These are phyloP conservation scores for Rubroboletus satanas DNA, from an alignment of 768 basidiomycete genomes.

Conservation along the genomic window DNA sequence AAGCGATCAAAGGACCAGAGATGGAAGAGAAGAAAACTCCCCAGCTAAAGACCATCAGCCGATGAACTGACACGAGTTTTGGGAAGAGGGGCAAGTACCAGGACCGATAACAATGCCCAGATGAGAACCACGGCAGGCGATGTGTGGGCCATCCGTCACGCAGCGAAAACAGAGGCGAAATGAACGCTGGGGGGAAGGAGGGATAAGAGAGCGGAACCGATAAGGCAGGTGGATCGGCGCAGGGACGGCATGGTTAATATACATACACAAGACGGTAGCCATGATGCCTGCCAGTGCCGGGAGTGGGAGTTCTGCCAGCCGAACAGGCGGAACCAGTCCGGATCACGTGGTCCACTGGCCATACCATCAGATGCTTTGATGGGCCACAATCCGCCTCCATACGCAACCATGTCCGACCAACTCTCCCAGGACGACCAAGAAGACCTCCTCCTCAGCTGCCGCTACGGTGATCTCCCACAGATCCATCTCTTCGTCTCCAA, in stretches of 20 bases:
- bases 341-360: background rate
- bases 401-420: background rate
- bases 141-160: slow-evolving; percentile 52
- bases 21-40: slow-evolving; percentile 63
- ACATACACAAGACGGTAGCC: background rate
- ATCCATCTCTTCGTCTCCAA: slow-evolving; percentile 59
- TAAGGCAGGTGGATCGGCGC: background rate
- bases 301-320: no score
- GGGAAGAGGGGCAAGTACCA: slow-evolving; percentile 35
- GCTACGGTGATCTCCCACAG: slow-evolving; percentile 87
- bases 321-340: no score
- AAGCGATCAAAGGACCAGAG: slow-evolving; percentile 81
- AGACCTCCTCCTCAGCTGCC: slow-evolving; percentile 76
- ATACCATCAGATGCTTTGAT: background rate
- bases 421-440: slow-evolving; percentile 54
- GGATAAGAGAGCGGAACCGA: background rate
- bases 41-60: slow-evolving; percentile 39
- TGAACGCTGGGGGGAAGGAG: background rate
- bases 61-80: no score
- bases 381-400: background rate
- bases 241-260: background rate
- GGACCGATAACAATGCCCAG: slow-evolving; percentile 52
- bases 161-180: no score
- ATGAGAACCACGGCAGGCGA: slow-evolving; percentile 59
- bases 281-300: no score